Conservation (phyloP, 768 basidiomycete genomes). For the Psilocybe cubensis region DNA sequence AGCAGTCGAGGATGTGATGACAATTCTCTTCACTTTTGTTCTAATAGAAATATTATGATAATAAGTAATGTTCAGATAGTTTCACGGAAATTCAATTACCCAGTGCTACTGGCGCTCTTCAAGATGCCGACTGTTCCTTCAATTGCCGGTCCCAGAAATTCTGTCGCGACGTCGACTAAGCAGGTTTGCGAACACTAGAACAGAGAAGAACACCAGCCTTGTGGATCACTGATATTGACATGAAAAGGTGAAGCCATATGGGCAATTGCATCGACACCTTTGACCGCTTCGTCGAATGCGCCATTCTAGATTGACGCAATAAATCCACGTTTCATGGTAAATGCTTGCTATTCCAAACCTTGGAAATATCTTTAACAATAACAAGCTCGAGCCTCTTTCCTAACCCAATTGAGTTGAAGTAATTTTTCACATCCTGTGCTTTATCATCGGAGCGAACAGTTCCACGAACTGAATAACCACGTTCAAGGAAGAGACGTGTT, state of each 20-base stretch:
- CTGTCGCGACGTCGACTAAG: slow-evolving; percentile 27
- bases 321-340: no score
- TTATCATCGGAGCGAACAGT: slow-evolving; percentile 68
- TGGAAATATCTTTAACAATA: slow-evolving; percentile 71
- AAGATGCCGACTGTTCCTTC: slow-evolving; percentile 70
- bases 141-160: slow-evolving; percentile 72
- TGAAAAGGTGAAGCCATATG: slow-evolving; percentile 73
- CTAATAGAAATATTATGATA: slow-evolving; percentile 22
- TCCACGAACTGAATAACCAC: slow-evolving; percentile 68
- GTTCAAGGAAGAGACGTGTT: slow-evolving; percentile 55
- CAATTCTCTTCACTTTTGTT: slow-evolving; percentile 63
- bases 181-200: neutral
- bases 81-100: slow-evolving; percentile 32
- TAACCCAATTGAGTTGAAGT: slow-evolving; percentile 61
- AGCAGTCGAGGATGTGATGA: slow-evolving; percentile 67
- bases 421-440: slow-evolving; percentile 53
- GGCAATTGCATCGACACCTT: slow-evolving; percentile 71
- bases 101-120: slow-evolving; percentile 58
- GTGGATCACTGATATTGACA: slow-evolving; percentile 46
- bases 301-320: slow-evolving; percentile 60
- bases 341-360: no score
- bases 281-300: slow-evolving; percentile 81
- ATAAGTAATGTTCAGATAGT: neutral
- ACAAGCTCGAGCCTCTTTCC: slow-evolving; percentile 60
- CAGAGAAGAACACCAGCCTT: slow-evolving; percentile 23